Evolutionary conservation across 1,139 yeast genomes (phyloP).

Genomic region (Torulaspora globosa): DNA sequence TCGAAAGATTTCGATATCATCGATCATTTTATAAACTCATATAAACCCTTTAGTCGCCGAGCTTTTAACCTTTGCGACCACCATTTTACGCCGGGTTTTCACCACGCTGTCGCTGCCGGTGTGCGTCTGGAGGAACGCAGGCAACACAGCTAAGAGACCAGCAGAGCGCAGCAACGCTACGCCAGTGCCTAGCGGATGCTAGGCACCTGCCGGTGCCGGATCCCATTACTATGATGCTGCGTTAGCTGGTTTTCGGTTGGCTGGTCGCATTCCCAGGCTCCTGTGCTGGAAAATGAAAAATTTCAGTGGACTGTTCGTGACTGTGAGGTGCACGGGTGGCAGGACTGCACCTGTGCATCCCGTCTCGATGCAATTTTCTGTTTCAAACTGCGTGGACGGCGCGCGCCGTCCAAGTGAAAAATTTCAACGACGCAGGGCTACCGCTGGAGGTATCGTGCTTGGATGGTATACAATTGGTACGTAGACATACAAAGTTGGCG

Average conservation of each 20-base stretch:
- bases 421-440: neutral
- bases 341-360: neutral
- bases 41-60: neutral
- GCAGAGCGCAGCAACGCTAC: neutral
- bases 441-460: too few relatives aligned
- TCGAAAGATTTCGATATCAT: too few relatives aligned
- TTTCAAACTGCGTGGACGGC: neutral
- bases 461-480: too few relatives aligned
- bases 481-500: too few relatives aligned
- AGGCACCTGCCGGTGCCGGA: neutral
- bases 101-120: neutral
- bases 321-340: neutral
- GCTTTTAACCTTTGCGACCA: neutral
- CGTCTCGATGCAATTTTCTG: neutral
- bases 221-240: neutral
- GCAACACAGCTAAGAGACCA: neutral
- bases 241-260: neutral
- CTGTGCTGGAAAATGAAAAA: neutral
- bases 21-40: neutral
- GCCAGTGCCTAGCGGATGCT: neutral
- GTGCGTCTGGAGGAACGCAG: neutral
- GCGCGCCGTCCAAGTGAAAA: neutral
- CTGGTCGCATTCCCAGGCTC: neutral
- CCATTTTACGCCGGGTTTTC: constrained; percentile 1
- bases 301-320: neutral